Percentiles rank a stretch among this genome's conserved stretches.
phyloP scores from a whole-genome alignment of 2,329 filamentous ascomycete genomes.

The Fusarium pseudocircinatum region DNA sequence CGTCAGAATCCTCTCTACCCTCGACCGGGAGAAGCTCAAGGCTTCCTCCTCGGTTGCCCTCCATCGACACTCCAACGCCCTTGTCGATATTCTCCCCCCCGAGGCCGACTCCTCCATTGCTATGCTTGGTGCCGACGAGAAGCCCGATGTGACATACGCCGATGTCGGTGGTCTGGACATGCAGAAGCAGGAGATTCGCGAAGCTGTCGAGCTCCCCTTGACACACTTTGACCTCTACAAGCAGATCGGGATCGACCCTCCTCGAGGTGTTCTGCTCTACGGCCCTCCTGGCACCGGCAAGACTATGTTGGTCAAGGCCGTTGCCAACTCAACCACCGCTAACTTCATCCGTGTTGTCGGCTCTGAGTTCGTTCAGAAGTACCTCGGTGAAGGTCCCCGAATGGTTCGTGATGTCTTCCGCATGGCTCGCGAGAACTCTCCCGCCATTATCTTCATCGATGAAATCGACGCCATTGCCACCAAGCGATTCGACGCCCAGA shows the following conservation, averaged over 20 bases:
- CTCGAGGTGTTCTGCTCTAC: conserved; percentile 94
- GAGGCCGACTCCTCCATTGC: conserved; percentile 99
- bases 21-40: conserved; percentile 98
- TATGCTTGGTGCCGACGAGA: conserved; percentile 96
- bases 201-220: conserved; percentile 95
- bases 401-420: conserved; percentile 99
- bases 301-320: conserved; percentile 97
- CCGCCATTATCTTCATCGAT: conserved; percentile 99
- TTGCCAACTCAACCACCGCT: conserved; percentile 97
- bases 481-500: conserved; percentile 99
- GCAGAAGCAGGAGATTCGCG: conserved; percentile 99
- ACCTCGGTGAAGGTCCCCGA: conserved; percentile 94
- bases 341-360: conserved; percentile 98
- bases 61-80: conserved; percentile 96
- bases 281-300: conserved; percentile 96
- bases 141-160: conserved; percentile 97
- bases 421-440: conserved; percentile 98
- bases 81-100: conserved; percentile 98
- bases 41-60: conserved; percentile 97
- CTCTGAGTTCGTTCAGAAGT: conserved; percentile 99
- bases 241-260: conserved; percentile 98
- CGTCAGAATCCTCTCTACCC: conserved; percentile 95
- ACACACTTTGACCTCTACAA: conserved; percentile 99
- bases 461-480: conserved; percentile 99
- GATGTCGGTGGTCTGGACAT: conserved; percentile 98